Evolutionary conservation across 1,139 yeast species (phyloP), one percentile per base, ranked within the genome.

Genomic region (Candida mesenterica): DNA sequence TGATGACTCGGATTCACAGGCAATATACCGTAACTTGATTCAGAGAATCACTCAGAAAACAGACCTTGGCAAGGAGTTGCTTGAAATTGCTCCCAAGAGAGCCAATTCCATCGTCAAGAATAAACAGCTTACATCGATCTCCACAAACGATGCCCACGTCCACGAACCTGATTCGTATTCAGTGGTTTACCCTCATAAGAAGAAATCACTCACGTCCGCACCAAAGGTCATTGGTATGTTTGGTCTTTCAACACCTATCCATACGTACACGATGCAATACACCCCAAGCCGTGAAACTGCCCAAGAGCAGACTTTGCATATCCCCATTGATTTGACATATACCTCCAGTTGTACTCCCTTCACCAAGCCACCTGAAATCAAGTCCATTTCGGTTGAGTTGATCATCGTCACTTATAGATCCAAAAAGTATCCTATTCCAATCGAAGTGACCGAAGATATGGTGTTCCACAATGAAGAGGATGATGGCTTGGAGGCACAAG

Each of bases 381-480:
- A 44, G 18, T 39, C 46, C 4, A 39, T 53, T 2, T 31, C 43
- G 5, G 57, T 48, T 4, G 56, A 54, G 24, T 34, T 55, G 24
- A 48, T 48, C 20, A 42, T 45, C 3, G 41, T 53, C 28, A 53
- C 59, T 1, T 48, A 42, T 30, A 35, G 55, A 27, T 45, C 57
- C 9, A 49, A 46, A 27, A 52, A 53, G 41, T 52, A 53, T 34
- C 54, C 58, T 3, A 53, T 55, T 13, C 57, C 60, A 3, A 42
- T 55, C 14, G 55, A 47, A 31, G 33, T 55, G 6, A 42, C 50
- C 9, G 43, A 41, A 29, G 50, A 49, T 10, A 34, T 50, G 43
- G 32, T 44, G n/a, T 52, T 49, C 36, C 42, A 44, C 14, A 50
- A 50, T 34, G 46, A 42, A 15, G 42, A 40, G 13, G 36, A 38